Conservation (phyloP, 2,329 filamentous ascomycete genomes). For the Cercospora berteroae region DNA sequence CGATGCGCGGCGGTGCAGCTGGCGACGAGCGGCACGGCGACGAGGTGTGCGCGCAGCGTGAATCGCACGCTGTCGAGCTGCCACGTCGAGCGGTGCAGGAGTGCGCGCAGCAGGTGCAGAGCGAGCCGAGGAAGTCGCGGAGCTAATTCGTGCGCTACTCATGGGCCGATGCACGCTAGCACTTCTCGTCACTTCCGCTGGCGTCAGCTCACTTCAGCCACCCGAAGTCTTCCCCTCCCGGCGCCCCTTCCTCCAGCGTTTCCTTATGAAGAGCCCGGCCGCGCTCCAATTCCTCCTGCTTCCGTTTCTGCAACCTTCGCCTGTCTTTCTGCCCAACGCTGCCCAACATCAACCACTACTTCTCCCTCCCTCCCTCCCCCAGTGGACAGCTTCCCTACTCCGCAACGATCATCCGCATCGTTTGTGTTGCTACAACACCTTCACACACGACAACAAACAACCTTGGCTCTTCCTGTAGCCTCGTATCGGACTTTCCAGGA, state of each 20-base stretch:
- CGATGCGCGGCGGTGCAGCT: neutral
- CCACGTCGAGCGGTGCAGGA: conserved; percentile 11
- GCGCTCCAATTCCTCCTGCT: conserved; percentile 1
- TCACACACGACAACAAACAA: neutral
- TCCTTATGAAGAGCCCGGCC: conserved; percentile 15
- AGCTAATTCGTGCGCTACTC: conserved; percentile 1
- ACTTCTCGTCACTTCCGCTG: conserved; percentile 1
- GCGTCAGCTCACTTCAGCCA: conserved; percentile 11
- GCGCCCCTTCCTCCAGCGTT: conserved; percentile 2
- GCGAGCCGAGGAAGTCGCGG: neutral
- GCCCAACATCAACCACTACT: conserved; percentile 18
- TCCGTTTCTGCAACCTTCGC: conserved; percentile 15
- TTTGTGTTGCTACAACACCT: conserved; percentile 7
- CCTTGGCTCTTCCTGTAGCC: conserved; percentile 28
- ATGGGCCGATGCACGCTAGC: conserved; percentile 10
- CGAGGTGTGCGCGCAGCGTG: neutral
- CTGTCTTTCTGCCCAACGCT: conserved; percentile 24
- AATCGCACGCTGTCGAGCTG: conserved; percentile 12
- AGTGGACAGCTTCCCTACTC: conserved; percentile 4
- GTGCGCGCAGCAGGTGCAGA: neutral
- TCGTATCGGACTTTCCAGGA: conserved; percentile 33
- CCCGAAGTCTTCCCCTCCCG: conserved; percentile 12
- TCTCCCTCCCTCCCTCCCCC: neutral
- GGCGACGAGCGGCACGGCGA: neutral
- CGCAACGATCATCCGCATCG: conserved; percentile 9